Evolutionary conservation across 352 stramenopile genomes (phyloP), one percentile per base, ranked within the genome.

Genomic region (Globisporangium takayamanum): DNA sequence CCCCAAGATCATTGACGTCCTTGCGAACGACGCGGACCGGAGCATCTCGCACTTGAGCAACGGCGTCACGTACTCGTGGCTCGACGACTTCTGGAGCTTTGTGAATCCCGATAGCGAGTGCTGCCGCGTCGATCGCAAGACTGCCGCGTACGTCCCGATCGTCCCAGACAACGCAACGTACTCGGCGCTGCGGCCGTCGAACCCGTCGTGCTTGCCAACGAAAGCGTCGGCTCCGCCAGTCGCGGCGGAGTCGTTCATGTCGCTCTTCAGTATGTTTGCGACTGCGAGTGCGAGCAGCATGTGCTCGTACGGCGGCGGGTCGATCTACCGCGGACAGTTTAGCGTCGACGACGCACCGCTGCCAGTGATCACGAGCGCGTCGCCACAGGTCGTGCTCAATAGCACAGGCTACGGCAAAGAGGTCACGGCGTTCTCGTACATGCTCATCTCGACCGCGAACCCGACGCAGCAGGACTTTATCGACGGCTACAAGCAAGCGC

Each of bases 61-160:
- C 2, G 68, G 67, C 25, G 62, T 79, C 33, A 74, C 80, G 60
- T 72, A 70, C 33, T 92, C 82, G 39, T 92, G 82, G 82, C 63
- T 90, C 20, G 82, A 92, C 64, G 74, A 89, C 55, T 88, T 89
- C 63, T 90, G 80, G 80, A 45, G 61, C 7, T 92, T 90, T 65
- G 62, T 81, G 42, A 72, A 76, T 14, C 67, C 78, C 11, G 69
- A 80, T 36, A 85, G 50, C 41, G 82, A 88, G 59, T 92, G 82
- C 57, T 92, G 82, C 42, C 77, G 76, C 7, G 64, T 89, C 36
- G 67, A 89, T 26, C 20, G 42, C 2, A 57, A 56, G 25, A 68
- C 74, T 12, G 59, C 59, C 5, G 52, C 64, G 5, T 92, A 87
- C 62, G 57, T 76, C 3, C 72, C 79, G 36, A 67, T 80, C 36